These are phyloP conservation scores for Penicillium sp. DNA, from an alignment of 2,329 filamentous ascomycete genomes.

Conservation along the genomic window DNA sequence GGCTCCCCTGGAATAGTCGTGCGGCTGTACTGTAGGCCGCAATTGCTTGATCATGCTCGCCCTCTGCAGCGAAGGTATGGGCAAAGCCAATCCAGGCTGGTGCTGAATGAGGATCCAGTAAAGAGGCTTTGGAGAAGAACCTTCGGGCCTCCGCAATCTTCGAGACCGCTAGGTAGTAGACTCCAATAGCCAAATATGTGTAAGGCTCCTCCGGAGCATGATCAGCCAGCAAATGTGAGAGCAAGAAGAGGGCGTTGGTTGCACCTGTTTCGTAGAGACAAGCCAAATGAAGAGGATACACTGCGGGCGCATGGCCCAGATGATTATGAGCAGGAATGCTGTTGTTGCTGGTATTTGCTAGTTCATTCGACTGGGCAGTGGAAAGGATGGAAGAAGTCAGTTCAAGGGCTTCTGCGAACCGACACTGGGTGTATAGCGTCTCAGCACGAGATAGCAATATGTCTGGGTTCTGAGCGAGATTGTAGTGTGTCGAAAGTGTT, in stretches of 20 bases:
- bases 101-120: slow-evolving; percentile 97
- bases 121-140: slow-evolving; percentile 95
- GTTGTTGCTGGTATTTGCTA: slow-evolving; percentile 26
- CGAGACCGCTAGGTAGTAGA: slow-evolving; percentile 87
- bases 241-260: slow-evolving; percentile 85
- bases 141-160: slow-evolving; percentile 90
- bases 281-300: slow-evolving; percentile 88
- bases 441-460: slow-evolving; percentile 88
- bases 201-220: slow-evolving; percentile 87
- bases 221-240: slow-evolving; percentile 90
- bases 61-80: slow-evolving; percentile 95
- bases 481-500: slow-evolving; percentile 90
- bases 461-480: slow-evolving; percentile 80
- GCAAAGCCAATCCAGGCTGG: slow-evolving; percentile 99
- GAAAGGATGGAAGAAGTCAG: slow-evolving; percentile 82
- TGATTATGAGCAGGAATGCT: slow-evolving; percentile 34
- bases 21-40: slow-evolving; percentile 96
- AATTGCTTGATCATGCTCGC: slow-evolving; percentile 97
- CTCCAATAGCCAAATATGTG: slow-evolving; percentile 90
- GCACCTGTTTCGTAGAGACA: slow-evolving; percentile 84
- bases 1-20: slow-evolving; percentile 91
- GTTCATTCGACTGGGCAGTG: slow-evolving; percentile 83
- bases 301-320: slow-evolving; percentile 49
- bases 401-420: slow-evolving; percentile 80
- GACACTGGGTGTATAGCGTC: slow-evolving; percentile 89